Base-by-base conservation (phyloP, 345 rosid genomes). In the Trapa incisa region DNA sequence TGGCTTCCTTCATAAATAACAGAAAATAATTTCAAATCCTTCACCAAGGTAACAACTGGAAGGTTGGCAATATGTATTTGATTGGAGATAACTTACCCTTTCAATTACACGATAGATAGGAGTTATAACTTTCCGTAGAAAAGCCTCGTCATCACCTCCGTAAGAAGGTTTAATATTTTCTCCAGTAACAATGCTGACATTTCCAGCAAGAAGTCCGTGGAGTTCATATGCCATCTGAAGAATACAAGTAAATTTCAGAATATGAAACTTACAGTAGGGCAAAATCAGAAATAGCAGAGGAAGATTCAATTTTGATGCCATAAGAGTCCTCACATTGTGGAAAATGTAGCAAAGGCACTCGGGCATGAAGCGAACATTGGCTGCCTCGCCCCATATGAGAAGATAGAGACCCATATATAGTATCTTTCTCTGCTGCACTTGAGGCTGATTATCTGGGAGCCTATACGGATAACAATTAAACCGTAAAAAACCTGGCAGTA, bases 191-290 rank as follows among this genome's bases (percentile, higher is more conserved):
- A 94, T 94, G 79, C 99, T 89, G 72, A 94, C 96, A 79, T 94
- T 94, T 76, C 99, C 97, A 66, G 96, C 95, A 85, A 94, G 74
- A 71, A 94, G 86, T 70, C 96, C 96, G 71, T 91, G 96, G 74
- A 94, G 96, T 79, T 94, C 99, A 80, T 91, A 91, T 68, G 99
- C 97, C 99, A 94, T 91, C 97, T 94, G 87, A 63, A 54, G 72
- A 42, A 58, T 11, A 47, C 38, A 53, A 52, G 37, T 57, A 50
- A 41, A 45, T 64, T 69, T 48, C 69, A 68, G 37, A 9, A 69
- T 16, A 15, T 47, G 36, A 64, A 71, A 65, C 35, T 47, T 68
- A 17, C 67, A 60, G 22, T 16, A 65, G 16, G 67, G 11, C 9
- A 12, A 61, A 36, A 16, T 4, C 38, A 6, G 39, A 48, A 64